A percentile compares a stretch with the other conserved stretches of the same genome.
These are phyloP conservation scores for Coemansia sp. DNA, from an alignment of 192 early-diverging fungal genomes.

Conservation along the genomic window DNA sequence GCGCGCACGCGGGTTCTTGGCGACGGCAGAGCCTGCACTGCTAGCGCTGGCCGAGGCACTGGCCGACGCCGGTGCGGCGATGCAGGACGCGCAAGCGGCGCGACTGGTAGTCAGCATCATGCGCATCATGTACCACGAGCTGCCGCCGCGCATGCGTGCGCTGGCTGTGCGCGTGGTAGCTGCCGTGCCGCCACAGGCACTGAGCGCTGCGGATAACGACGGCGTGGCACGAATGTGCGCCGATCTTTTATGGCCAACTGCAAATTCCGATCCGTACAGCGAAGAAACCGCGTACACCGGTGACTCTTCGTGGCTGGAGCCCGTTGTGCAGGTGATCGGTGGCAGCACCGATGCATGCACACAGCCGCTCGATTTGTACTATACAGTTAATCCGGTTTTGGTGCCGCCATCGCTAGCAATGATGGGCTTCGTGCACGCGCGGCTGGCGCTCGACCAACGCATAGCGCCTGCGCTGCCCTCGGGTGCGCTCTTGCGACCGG, in stretches of 20 bases:
- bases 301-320: too few species aligned
- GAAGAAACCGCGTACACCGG: too few species aligned
- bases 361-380: constrained; percentile 1
- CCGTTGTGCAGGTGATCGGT: too few species aligned
- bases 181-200: constrained; percentile 11
- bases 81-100: background rate
- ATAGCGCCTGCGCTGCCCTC: too few species aligned
- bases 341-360: background rate
- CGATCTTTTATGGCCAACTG: background rate
- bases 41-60: background rate
- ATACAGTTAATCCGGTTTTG: constrained; percentile 11
- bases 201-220: constrained; percentile 15
- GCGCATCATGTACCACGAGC: constrained; percentile 34
- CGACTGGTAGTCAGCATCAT: constrained; percentile 16
- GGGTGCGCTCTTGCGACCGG: constrained; percentile 8
- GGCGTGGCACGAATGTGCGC: constrained; percentile 20
- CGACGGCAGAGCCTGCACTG: background rate
- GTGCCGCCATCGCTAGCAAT: constrained; percentile 4
- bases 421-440: constrained; percentile 28
- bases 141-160: constrained; percentile 19
- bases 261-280: too few species aligned
- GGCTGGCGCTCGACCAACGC: constrained; percentile 24
- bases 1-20: background rate
- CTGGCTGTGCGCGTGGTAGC: constrained; percentile 23
- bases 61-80: background rate